Conservation (phyloP, 2,329 filamentous ascomycete species). For the Colletotrichum endophyticum region DNA sequence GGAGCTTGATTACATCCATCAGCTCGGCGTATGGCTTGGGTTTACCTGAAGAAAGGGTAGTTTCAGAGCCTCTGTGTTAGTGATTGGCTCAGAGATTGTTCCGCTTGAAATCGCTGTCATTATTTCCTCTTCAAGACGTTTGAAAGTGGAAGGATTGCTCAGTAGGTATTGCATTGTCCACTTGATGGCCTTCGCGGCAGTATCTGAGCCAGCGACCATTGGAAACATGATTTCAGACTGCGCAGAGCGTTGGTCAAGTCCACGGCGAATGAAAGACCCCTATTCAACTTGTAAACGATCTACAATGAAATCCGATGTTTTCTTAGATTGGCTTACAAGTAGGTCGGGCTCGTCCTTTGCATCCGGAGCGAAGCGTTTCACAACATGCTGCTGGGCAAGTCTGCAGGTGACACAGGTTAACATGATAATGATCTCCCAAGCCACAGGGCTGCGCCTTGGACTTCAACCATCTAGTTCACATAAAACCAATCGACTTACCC, state of each 20-base stretch:
- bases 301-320: neutral
- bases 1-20: accelerated
- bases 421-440: neutral
- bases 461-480: neutral
- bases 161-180: slow-evolving; percentile 55
- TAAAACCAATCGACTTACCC: neutral
- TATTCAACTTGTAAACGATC: neutral
- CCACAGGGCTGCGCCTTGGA: neutral
- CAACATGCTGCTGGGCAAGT: neutral
- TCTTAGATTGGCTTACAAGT: neutral
- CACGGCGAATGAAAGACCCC: slow-evolving; percentile 4
- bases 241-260: neutral
- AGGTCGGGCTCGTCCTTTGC: slow-evolving; percentile 6
- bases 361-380: neutral
- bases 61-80: slow-evolving; percentile 36
- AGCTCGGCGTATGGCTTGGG: neutral
- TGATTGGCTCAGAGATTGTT: slow-evolving; percentile 26
- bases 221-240: slow-evolving; percentile 14
- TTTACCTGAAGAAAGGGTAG: slow-evolving; percentile 42
- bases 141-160: slow-evolving; percentile 49
- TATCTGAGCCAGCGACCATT: slow-evolving; percentile 39
- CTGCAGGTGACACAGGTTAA: neutral
- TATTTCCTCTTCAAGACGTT: slow-evolving; percentile 53
- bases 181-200: slow-evolving; percentile 40
- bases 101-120: slow-evolving; percentile 29